Base-by-base conservation (phyloP, 139 green algal genomes). In the Limnomonas spitsbergensis region DNA sequence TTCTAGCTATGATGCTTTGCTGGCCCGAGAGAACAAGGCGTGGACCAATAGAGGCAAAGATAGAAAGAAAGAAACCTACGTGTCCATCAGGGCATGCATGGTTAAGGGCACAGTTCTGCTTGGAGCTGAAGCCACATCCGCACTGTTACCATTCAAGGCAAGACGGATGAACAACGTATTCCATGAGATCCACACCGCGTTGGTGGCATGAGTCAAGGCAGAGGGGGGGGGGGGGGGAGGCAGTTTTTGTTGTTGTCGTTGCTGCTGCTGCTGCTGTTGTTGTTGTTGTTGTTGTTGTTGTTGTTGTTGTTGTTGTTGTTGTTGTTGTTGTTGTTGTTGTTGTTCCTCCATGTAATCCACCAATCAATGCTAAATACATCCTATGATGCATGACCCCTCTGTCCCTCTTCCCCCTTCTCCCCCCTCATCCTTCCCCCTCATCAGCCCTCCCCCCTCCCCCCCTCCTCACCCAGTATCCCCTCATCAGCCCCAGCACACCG, bases 81-180 rank as follows among this genome's bases (percentile, higher is more conserved):
- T n/a, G n/a, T n/a, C n/a, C n/a, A n/a, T n/a, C n/a, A n/a, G n/a
- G n/a, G n/a, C n/a, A n/a, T n/a, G n/a, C n/a, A n/a, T n/a, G n/a
- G n/a, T n/a, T n/a, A n/a, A n/a, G n/a, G n/a, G n/a, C n/a, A n/a
- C n/a, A n/a, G n/a, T n/a, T n/a, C n/a, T n/a, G n/a, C n/a, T n/a
- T n/a, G n/a, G n/a, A n/a, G n/a, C n/a, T n/a, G n/a, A n/a, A n/a
- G n/a, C n/a, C n/a, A n/a, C n/a, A n/a, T n/a, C n/a, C n/a, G n/a
- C n/a, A n/a, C n/a, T n/a, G n/a, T n/a, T n/a, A n/a, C n/a, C n/a
- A n/a, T n/a, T n/a, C n/a, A n/a, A n/a, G n/a, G n/a, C n/a, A n/a
- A n/a, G n/a, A n/a, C n/a, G n/a, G 29, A 96, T 88, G 81, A 95
- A 96, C 36, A 97, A 66, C 4, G 84, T 67, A 80, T 94, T 94